phyloP scores from a whole-genome alignment of 768 basidiomycete species.

The Suillus alpinus region DNA sequence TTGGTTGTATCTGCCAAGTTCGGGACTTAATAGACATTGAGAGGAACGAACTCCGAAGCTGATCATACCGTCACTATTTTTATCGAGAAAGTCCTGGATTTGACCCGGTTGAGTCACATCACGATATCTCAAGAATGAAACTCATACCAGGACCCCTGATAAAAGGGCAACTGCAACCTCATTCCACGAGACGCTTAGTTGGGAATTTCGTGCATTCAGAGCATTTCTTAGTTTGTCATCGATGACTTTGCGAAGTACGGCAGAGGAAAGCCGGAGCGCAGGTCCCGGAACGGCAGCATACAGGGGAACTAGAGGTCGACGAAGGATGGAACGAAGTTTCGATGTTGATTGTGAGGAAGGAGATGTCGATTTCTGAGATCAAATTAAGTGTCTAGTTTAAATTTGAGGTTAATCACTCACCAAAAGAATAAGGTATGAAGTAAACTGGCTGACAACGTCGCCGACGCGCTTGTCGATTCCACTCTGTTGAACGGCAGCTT shows the following conservation, averaged over 20 bases:
- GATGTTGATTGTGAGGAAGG: conserved; percentile 35
- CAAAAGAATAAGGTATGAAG: conserved; percentile 42
- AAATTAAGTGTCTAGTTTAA: background rate
- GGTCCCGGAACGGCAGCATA: conserved; percentile 38
- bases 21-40: background rate
- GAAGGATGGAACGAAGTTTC: conserved; percentile 40
- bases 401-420: conserved; percentile 27
- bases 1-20: conserved; percentile 20
- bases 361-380: conserved; percentile 35
- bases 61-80: conserved; percentile 16
- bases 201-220: conserved; percentile 17
- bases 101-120: background rate
- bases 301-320: conserved; percentile 41
- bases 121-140: background rate
- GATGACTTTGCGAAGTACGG: conserved; percentile 40
- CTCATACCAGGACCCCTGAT: conserved; percentile 49
- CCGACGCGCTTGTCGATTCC: conserved; percentile 28
- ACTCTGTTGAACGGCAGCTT: conserved; percentile 25
- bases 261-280: conserved; percentile 40
- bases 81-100: conserved; percentile 25
- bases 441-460: conserved; percentile 37
- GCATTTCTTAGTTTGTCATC: conserved; percentile 35
- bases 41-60: background rate
- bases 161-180: conserved; percentile 42
- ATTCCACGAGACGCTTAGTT: conserved; percentile 41